Percentiles rank a stretch among this genome's conserved stretches.
Conservation (phyloP, 768 basidiomycete genomes). For the Suillus bovinus region DNA sequence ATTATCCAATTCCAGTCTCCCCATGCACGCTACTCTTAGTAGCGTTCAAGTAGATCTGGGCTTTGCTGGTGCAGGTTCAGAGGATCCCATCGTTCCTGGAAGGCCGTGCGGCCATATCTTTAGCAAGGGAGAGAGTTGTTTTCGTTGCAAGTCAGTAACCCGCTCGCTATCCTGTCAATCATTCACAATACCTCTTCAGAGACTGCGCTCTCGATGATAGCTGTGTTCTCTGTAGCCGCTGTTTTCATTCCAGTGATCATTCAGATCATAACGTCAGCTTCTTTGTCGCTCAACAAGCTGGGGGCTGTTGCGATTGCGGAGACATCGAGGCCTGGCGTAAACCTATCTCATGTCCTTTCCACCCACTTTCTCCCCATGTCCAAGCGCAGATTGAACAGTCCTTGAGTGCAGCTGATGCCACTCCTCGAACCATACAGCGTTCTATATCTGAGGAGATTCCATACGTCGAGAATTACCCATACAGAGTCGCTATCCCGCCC, state of each 20-base stretch:
- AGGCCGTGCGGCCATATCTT: conserved; percentile 84
- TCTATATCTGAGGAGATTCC: conserved; percentile 53
- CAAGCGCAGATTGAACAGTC: conserved; percentile 18
- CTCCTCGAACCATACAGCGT: conserved; percentile 43
- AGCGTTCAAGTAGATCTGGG: conserved; percentile 65
- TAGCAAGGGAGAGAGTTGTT: conserved; percentile 89
- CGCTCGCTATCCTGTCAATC: conserved; percentile 6
- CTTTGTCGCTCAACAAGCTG: conserved; percentile 88
- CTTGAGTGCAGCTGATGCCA: conserved; percentile 31
- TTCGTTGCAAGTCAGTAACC: conserved; percentile 83
- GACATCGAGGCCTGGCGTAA: conserved; percentile 86
- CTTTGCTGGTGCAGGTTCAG: conserved; percentile 59
- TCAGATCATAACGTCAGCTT: conserved; percentile 89
- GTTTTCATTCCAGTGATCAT: conserved; percentile 90
- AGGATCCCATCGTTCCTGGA: conserved; percentile 63
- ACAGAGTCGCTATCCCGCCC: conserved; percentile 54
- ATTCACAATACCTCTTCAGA: conserved; percentile 40
- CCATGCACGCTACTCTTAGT: conserved; percentile 63
- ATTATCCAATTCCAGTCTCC: conserved; percentile 58
- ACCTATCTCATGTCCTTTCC: conserved; percentile 68
- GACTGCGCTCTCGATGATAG: conserved; percentile 91
- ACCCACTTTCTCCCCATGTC: conserved; percentile 52
- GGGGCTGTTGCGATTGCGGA: conserved; percentile 95
- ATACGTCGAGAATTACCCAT: conserved; percentile 59
- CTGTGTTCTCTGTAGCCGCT: conserved; percentile 86